A percentile compares a stretch with the other conserved stretches of the same genome.
Evolutionary conservation across 495 filamentous ascomycete species (phyloP).

Genomic region (Aspergillus steynii): DNA sequence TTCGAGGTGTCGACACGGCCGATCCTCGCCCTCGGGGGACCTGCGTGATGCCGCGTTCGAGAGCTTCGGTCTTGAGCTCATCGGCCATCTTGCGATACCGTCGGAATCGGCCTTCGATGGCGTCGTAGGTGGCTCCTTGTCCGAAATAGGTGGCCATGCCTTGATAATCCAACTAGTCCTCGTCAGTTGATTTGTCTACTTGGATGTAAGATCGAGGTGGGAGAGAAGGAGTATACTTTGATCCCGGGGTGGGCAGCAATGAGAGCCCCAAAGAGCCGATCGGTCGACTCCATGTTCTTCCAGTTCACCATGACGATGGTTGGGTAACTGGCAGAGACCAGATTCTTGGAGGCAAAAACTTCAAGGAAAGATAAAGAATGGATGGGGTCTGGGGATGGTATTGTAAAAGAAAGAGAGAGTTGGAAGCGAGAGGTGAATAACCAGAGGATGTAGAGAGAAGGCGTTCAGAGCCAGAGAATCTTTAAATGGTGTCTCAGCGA

Average conservation of each 20-base stretch:
- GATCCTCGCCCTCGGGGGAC: conserved; percentile 13
- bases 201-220: neutral
- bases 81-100: conserved; percentile 25
- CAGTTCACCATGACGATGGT: conserved; percentile 40
- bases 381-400: neutral
- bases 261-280: conserved; percentile 34
- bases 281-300: conserved; percentile 27
- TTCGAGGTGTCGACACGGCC: conserved; percentile 16
- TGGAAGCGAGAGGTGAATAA: neutral
- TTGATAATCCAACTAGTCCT: conserved; percentile 22
- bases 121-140: conserved; percentile 25
- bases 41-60: conserved; percentile 10
- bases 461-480: neutral
- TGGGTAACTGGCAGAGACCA: neutral
- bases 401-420: neutral
- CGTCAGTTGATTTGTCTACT: conserved; percentile 1
- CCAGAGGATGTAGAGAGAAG: neutral
- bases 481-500: neutral
- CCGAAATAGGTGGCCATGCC: conserved; percentile 24
- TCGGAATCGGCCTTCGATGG: conserved; percentile 24
- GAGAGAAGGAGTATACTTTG: conserved; percentile 16
- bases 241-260: conserved; percentile 29
- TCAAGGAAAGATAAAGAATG: neutral
- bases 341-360: neutral
- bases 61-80: conserved; percentile 17